Conservation (phyloP, 305 asterid species). For the Ajuga reptans region DNA sequence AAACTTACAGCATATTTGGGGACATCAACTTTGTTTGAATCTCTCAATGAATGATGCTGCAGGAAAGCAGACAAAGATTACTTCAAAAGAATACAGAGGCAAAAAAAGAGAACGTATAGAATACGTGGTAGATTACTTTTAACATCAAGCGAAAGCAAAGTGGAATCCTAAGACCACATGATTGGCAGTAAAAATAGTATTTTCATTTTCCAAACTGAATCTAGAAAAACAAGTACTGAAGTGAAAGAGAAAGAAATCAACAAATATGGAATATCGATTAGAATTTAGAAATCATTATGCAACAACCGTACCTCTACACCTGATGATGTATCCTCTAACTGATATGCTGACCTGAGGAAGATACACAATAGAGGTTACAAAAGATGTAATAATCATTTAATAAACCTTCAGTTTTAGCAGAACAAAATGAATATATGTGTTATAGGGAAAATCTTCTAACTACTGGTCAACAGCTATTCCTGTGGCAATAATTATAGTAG, state of each 20-base stretch:
- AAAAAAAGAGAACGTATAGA: not conserved
- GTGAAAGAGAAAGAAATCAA: not conserved
- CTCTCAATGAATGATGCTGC: constrained; percentile 39
- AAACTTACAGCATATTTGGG: constrained; percentile 86
- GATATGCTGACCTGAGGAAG: constrained; percentile 38
- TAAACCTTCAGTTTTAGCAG: not conserved
- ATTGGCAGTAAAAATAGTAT: constrained; percentile 2
- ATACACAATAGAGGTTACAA: constrained; percentile 5
- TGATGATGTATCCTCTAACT: constrained; percentile 29
- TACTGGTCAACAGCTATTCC: too few relatives aligned
- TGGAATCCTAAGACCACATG: constrained; percentile 5
- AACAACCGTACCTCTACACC: constrained; percentile 36
- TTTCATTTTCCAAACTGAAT: not conserved
- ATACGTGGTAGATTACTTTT: not conserved
- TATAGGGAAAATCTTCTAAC: constrained; percentile 2
- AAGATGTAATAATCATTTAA: constrained; percentile 12
- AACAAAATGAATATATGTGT: not conserved
- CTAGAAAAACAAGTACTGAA: not conserved
- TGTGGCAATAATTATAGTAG: too few relatives aligned
- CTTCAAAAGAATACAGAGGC: constrained; percentile 15
- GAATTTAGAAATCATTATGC: constrained; percentile 11
- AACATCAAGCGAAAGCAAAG: not conserved
- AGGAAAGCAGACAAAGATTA: constrained; percentile 11
- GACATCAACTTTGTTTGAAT: constrained; percentile 39
- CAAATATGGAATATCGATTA: not conserved